Evolutionary conservation across 495 filamentous ascomycete genomes (phyloP).

Genomic region (Terfezia boudieri): DNA sequence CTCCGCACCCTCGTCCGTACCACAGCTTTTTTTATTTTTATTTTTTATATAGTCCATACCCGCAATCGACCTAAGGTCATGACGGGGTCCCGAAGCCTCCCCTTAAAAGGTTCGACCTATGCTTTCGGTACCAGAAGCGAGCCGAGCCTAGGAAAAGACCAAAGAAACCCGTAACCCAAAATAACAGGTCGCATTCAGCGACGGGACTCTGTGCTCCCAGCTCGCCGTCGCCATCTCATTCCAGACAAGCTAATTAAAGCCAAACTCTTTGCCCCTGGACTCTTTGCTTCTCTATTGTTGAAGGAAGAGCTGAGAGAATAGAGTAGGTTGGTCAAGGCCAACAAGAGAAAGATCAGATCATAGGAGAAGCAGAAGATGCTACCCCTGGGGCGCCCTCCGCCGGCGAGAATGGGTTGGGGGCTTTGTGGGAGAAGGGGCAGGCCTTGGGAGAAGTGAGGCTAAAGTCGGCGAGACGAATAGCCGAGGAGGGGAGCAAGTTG

Average conservation of each 20-base stretch:
- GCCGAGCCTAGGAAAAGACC: too few relatives aligned
- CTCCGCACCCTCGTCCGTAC: too few relatives aligned
- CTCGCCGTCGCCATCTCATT: background rate
- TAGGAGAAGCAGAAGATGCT: background rate
- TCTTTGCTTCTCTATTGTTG: background rate
- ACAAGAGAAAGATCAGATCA: background rate
- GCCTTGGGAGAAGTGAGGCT: constrained; percentile 1
- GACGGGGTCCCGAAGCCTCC: too few relatives aligned
- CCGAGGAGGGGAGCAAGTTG: constrained; percentile 10
- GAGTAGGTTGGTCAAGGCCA: background rate
- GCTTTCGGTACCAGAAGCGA: too few relatives aligned
- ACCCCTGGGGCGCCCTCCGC: background rate
- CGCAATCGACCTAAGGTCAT: too few relatives aligned
- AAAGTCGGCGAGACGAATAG: constrained; percentile 7
- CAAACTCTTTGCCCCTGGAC: background rate
- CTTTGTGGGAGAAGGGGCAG: background rate
- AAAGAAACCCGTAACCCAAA: too few relatives aligned
- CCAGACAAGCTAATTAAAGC: background rate
- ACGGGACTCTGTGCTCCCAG: background rate
- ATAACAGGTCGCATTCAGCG: background rate
- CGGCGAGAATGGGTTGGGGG: background rate
- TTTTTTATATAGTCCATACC: too few relatives aligned
- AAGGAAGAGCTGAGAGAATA: background rate
- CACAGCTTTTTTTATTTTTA: too few relatives aligned
- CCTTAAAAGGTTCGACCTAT: too few relatives aligned